Conservation (phyloP, 2,329 filamentous ascomycete genomes). For the Ophiostoma perfectum region DNA sequence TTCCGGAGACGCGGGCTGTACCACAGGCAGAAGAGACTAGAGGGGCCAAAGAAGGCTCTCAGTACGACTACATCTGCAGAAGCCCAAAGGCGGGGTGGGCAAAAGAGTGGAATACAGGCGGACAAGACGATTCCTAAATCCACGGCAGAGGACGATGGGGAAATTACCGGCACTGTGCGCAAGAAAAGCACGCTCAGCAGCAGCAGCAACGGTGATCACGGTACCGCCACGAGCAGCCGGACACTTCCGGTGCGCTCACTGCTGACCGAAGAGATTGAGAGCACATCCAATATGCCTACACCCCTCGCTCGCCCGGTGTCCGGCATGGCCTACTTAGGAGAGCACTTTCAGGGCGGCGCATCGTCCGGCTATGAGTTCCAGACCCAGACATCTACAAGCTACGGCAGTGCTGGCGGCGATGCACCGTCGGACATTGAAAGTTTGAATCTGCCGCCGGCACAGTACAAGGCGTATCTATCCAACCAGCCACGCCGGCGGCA, state of each 20-base stretch:
- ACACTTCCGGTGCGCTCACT: constrained; percentile 39
- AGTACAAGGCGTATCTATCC: constrained; percentile 34
- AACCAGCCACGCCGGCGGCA: constrained; percentile 37
- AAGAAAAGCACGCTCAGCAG: background rate
- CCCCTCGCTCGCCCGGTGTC: constrained; percentile 50
- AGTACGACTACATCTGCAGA: background rate
- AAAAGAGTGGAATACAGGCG: background rate
- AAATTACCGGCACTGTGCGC: background rate
- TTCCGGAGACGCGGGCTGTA: constrained; percentile 52
- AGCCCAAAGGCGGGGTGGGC: background rate
- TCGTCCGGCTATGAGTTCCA: background rate
- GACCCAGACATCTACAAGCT: background rate
- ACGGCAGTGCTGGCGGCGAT: background rate
- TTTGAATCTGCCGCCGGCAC: constrained; percentile 47
- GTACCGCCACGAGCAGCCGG: background rate
- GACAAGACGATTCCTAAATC: background rate
- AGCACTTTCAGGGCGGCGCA: background rate
- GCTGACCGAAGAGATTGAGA: constrained; percentile 53
- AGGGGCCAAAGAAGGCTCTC: background rate
- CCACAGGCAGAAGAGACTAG: constrained; percentile 48
- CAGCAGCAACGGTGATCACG: background rate
- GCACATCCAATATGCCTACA: constrained; percentile 57
- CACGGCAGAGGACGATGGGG: background rate
- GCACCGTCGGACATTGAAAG: constrained; percentile 42
- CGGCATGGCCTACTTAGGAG: constrained; percentile 7